Evolutionary conservation across 139 green algal species (phyloP).

Genomic region (Monoraphidium neglectum): DNA sequence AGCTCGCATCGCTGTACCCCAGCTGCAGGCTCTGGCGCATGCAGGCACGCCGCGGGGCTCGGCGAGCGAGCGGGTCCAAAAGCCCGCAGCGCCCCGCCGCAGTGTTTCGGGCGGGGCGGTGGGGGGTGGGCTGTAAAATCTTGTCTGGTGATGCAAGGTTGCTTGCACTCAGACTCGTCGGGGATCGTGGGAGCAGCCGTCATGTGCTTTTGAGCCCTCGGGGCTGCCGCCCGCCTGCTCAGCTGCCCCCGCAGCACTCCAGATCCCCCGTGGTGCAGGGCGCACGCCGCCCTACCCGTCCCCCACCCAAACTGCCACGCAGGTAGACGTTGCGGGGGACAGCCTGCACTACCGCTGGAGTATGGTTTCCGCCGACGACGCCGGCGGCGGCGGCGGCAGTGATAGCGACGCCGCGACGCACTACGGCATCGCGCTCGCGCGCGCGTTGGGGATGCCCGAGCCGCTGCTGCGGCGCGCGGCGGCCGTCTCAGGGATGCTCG

Average conservation of each 20-base stretch:
- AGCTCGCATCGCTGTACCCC: conserved; percentile 68
- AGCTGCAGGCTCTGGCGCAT: conserved; percentile 61
- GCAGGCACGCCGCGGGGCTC: conserved; percentile 37
- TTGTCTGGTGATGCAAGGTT: neutral
- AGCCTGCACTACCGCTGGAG: conserved; percentile 46
- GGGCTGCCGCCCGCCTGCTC: neutral
- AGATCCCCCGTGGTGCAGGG: too few relatives aligned
- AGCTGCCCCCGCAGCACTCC: neutral
- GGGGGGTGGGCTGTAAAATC: neutral
- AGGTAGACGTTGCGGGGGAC: conserved; percentile 32
- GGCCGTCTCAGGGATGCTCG: neutral
- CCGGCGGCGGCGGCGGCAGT: neutral
- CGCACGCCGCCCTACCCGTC: neutral
- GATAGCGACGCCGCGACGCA: neutral
- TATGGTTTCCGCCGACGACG: conserved; percentile 39
- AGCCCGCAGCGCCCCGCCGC: neutral
- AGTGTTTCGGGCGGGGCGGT: neutral
- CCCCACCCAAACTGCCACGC: neutral
- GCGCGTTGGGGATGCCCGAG: conserved; percentile 47
- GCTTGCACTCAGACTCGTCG: neutral
- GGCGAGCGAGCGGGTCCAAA: neutral
- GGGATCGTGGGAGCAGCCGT: neutral
- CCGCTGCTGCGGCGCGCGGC: conserved; percentile 2
- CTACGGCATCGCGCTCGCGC: conserved; percentile 65
- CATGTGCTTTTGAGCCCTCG: conserved; percentile 1